Percentiles rank a stretch among this genome's conserved stretches.
These are phyloP conservation scores for Eremothecium coryli DNA, from an alignment of 1,139 yeast genomes.

Conservation along the genomic window DNA sequence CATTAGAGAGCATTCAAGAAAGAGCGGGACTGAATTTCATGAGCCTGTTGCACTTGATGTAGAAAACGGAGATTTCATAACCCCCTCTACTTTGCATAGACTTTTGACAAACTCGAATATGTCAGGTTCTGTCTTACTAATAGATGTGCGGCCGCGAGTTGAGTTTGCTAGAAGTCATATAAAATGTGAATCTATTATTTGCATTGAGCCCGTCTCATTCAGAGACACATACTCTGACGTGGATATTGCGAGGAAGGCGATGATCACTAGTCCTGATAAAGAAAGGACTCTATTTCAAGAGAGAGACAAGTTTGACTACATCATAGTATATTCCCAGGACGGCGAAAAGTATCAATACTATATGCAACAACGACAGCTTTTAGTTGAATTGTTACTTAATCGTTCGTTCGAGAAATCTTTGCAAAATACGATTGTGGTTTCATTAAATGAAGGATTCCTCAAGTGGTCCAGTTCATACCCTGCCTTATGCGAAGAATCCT, in stretches of 20 bases:
- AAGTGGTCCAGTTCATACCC: slow-evolving; percentile 15
- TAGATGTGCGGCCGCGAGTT: slow-evolving; percentile 57
- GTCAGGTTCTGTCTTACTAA: slow-evolving; percentile 35
- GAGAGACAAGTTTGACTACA: slow-evolving; percentile 47
- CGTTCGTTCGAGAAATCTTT: slow-evolving; percentile 25
- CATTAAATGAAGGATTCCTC: slow-evolving; percentile 19
- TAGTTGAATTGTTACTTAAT: slow-evolving; percentile 19
- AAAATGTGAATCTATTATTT: slow-evolving; percentile 44
- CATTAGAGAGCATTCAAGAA: slow-evolving; percentile 16
- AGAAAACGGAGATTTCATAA: slow-evolving; percentile 15
- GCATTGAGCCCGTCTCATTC: slow-evolving; percentile 61
- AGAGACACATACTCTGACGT: slow-evolving; percentile 41
- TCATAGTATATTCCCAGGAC: slow-evolving; percentile 54
- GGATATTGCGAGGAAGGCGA: slow-evolving; percentile 51
- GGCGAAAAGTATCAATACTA: slow-evolving; percentile 15
- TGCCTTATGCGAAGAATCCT: slow-evolving; percentile 1
- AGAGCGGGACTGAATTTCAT: neutral
- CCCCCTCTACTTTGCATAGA: slow-evolving; percentile 13
- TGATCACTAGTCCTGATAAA: slow-evolving; percentile 42
- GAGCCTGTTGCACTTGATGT: neutral
- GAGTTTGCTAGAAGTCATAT: slow-evolving; percentile 57
- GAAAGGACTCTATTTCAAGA: slow-evolving; percentile 45
- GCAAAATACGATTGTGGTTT: slow-evolving; percentile 13
- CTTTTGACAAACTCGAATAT: slow-evolving; percentile 13
- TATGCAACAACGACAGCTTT: slow-evolving; percentile 16